Evolutionary conservation across 2,329 filamentous ascomycete genomes (phyloP), one percentile per base, ranked within the genome.

Genomic region (Aureobasidium sp.): DNA sequence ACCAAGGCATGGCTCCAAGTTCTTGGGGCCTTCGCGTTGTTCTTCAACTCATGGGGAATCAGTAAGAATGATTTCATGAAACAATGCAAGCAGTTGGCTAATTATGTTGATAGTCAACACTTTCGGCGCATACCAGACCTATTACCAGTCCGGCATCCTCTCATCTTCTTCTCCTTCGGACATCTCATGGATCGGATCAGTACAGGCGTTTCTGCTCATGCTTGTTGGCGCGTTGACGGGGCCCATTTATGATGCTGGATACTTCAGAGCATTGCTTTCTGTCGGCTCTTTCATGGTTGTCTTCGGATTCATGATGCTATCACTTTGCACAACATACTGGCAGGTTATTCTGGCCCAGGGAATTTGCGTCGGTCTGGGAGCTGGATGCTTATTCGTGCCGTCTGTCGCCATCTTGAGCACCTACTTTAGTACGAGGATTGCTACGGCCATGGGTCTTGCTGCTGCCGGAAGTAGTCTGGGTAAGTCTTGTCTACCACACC

Each of bases 401-500:
- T 64, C 67, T 1, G 69, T 76, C 63, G 71, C 70, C 9, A 65
- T 75, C 30, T 63, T 75, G 5, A 68, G 71, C 2, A 75, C 73
- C 2, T 75, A 74, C 59, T 76, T 74, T 61, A 70, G 66, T 11
- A 67, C 64, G 13, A 67, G 63, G 25, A 63, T 73, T 37, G 67
- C 69, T 1, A 29, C 75, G 8, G 74, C 73, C 2, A 66, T 73
- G 11, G 73, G 70, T 1, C 63, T 86, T 9, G 77, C 78, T 11
- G 82, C 84, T 0, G 80, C 79, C 0, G 87, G 87, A 0, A 83
- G 82, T 27, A 80, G 79, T 0, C 81, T 81, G 0, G 87, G 60
- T 47, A 62, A 45, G 42, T 29, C 3, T 5, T 21, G 21, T 15
- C 10, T 45, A 8, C 6, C 1, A 61, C 25, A 52, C 58, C 16